These are phyloP conservation scores for Biscogniauxia sp. DNA, from an alignment of 2,329 filamentous ascomycete species.

Conservation along the genomic window DNA sequence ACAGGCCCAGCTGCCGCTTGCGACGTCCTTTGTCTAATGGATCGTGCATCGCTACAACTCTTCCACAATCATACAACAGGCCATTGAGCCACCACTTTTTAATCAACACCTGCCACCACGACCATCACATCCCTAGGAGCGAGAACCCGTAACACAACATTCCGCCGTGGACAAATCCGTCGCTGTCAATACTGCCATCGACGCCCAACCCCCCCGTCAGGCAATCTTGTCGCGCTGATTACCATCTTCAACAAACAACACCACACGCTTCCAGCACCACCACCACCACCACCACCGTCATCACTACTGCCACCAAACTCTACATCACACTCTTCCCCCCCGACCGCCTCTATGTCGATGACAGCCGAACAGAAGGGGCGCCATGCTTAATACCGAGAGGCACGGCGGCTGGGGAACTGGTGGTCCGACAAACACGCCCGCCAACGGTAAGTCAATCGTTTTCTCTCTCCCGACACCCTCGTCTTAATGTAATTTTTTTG, in stretches of 20 bases:
- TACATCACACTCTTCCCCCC: no score
- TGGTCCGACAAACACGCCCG: constrained; percentile 16
- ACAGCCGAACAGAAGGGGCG: constrained; percentile 16
- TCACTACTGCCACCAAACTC: no score
- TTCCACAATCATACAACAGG: background rate
- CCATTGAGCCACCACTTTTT: background rate
- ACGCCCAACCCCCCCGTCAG: background rate
- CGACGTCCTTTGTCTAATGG: background rate
- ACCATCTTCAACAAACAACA: background rate
- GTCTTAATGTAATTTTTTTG: constrained; percentile 8
- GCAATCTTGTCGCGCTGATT: background rate
- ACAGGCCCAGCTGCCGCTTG: background rate
- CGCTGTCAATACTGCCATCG: background rate
- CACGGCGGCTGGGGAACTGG: constrained; percentile 27
- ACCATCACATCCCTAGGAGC: background rate
- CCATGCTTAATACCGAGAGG: constrained; percentile 28
- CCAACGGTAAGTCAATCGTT: constrained; percentile 31
- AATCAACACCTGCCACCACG: background rate
- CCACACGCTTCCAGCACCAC: background rate
- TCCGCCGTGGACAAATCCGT: background rate
- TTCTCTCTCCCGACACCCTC: constrained; percentile 19
- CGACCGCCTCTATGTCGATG: constrained; percentile 19
- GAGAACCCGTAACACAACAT: background rate
- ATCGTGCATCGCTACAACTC: background rate
- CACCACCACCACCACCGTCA: background rate